Evolutionary conservation across 352 stramenopile genomes (phyloP).

Genomic region (Globisporangium solare): DNA sequence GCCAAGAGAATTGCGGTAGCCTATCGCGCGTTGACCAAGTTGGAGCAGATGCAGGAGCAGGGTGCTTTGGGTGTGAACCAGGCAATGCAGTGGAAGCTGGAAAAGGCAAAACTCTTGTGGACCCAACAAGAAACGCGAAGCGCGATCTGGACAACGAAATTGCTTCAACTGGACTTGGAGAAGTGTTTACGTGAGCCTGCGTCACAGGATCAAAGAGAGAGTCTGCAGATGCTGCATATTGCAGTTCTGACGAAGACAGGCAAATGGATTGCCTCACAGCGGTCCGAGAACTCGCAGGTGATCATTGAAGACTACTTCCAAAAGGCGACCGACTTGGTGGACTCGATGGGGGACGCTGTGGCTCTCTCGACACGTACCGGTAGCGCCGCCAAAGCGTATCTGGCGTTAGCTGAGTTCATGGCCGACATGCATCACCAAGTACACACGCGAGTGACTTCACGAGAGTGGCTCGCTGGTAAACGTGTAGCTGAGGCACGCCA

Average conservation of each 20-base stretch:
- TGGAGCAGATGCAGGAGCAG: slow-evolving; percentile 46
- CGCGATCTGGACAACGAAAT: slow-evolving; percentile 70
- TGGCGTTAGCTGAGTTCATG: slow-evolving; percentile 89
- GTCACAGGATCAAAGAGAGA: slow-evolving; percentile 8
- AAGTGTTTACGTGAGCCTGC: slow-evolving; percentile 19
- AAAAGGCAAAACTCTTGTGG: slow-evolving; percentile 79
- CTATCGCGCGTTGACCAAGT: slow-evolving; percentile 55
- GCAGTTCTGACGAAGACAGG: slow-evolving; percentile 76
- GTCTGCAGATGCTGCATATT: slow-evolving; percentile 53
- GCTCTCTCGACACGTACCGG: slow-evolving; percentile 33
- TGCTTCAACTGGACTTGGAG: slow-evolving; percentile 41
- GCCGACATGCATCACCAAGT: slow-evolving; percentile 91
- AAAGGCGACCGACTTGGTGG: slow-evolving; percentile 69
- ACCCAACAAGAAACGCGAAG: slow-evolving; percentile 64
- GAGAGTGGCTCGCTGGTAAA: slow-evolving; percentile 87
- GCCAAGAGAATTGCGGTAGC: slow-evolving; percentile 58
- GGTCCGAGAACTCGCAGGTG: slow-evolving; percentile 87
- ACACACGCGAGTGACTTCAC: slow-evolving; percentile 73
- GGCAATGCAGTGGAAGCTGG: slow-evolving; percentile 57
- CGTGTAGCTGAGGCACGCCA: slow-evolving; percentile 64
- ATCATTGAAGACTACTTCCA: slow-evolving; percentile 92
- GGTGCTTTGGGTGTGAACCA: slow-evolving; percentile 33
- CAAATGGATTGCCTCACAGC: slow-evolving; percentile 92
- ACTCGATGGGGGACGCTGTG: slow-evolving; percentile 25
- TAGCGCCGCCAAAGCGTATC: slow-evolving; percentile 67